Base-by-base conservation (phyloP, 352 stramenopile genomes). In the Globisporangium perplexum region DNA sequence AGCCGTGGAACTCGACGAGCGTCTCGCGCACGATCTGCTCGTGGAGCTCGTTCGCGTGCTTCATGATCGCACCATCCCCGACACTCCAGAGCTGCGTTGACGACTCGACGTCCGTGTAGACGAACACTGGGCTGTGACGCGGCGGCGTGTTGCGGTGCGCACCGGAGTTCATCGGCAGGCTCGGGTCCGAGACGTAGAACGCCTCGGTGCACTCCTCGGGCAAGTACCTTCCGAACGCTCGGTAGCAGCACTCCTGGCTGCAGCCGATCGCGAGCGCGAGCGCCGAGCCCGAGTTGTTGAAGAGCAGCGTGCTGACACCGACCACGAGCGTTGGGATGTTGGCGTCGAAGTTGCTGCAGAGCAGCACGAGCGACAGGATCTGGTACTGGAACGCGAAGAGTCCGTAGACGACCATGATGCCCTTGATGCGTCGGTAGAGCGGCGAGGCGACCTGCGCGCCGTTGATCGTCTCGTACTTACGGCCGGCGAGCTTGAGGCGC, bases 51-150 rank as follows among this genome's bases (percentile, higher is more conserved):
- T 80, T 73, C 14, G 76, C 76, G 17, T 55, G 66, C 36, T 61
- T 44, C 70, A 87, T 85, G 35, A 77, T 59, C 4, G 50, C 35
- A 3, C 62, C 66, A 23, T 81, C 60, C 17, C 69, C 49, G 20
- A 76, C 41, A 0, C 55, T 41, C 76, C 76, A 86, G 6, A 86
- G 59, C 47, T 64, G 55, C 12, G 62, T 86, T 22, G 76, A 87
- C 17, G 71, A 68, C 53, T 87, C 74, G 48, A 83, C 83, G 59
- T 87, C 76, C 17, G 76, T 87, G 72, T 77, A 82, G 24, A 87
- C 72, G 42, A 87, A 86, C 33, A 87, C 71, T 7, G 74, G 76
- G 20, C 80, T 70, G 15, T 57, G 59, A 22, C 59, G 55, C 18
- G 72, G 71, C 11, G 72, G 53, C 4, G 46, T 46, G 49, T 52